A percentile compares a stretch with the other conserved stretches of the same genome.
phyloP scores from a whole-genome alignment of 805 yeast genomes.

The Barnettozyma pratensis region DNA sequence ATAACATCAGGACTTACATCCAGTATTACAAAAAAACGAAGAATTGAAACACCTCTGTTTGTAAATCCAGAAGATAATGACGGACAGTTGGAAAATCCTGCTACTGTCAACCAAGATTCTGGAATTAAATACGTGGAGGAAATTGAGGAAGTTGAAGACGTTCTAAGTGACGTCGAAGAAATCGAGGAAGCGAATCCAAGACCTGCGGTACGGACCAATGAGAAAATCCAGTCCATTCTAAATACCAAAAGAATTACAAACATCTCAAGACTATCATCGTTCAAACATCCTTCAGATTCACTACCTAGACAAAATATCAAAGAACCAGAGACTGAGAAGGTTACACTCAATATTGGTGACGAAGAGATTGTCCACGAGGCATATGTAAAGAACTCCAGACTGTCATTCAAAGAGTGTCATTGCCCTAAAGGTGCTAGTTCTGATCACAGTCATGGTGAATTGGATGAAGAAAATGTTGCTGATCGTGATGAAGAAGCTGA shows the following conservation, averaged over 20 bases:
- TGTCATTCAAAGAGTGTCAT: constrained; percentile 17
- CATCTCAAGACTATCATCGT: constrained; percentile 9
- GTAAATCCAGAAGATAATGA: neutral
- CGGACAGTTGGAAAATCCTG: neutral
- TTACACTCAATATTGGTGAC: constrained; percentile 23
- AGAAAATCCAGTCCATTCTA: constrained; percentile 2
- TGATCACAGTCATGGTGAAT: neutral
- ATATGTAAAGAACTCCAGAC: constrained; percentile 11
- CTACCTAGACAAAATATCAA: neutral
- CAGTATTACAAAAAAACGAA: neutral
- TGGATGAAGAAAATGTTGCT: constrained; percentile 1
- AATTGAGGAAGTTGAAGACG: no score
- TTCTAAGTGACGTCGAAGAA: no score
- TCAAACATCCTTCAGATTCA: constrained; percentile 4
- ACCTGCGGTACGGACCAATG: neutral
- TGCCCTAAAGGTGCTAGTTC: neutral
- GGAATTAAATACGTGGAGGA: no score
- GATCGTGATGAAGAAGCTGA: constrained; percentile 1
- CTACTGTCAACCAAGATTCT: neutral
- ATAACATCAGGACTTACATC: neutral
- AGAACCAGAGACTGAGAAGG: constrained; percentile 3
- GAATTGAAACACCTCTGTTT: neutral
- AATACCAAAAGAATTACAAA: constrained; percentile 1
- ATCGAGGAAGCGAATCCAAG: neutral
- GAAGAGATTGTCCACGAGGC: constrained; percentile 18